Conservation (phyloP, 345 rosid species). For the Pistacia atlantica region DNA sequence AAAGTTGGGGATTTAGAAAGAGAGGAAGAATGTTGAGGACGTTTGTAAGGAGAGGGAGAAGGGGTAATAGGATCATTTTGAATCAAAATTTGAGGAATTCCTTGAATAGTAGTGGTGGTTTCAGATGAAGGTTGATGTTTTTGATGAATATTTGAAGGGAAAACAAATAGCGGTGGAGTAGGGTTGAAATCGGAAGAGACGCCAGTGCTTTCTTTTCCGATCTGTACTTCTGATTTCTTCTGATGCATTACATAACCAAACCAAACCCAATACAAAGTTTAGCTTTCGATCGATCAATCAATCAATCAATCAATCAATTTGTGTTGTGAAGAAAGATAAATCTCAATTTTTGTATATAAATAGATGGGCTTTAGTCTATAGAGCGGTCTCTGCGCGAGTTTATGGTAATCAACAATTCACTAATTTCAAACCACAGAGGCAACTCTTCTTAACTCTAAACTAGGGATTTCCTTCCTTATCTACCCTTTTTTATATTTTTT, state of each 20-base stretch:
- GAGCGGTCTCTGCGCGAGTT: constrained; percentile 31
- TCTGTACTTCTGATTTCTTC: constrained; percentile 97
- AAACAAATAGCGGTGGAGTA: constrained; percentile 49
- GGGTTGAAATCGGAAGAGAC: constrained; percentile 97
- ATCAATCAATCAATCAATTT: neutral
- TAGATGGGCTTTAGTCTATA: neutral
- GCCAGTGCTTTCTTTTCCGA: constrained; percentile 99
- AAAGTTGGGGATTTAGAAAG: constrained; percentile 58
- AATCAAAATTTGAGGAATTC: constrained; percentile 13
- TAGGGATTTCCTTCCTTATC: neutral
- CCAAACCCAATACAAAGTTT: neutral
- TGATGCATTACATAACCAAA: constrained; percentile 84
- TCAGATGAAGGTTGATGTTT: constrained; percentile 13
- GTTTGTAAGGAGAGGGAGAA: constrained; percentile 60
- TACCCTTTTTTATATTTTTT: neutral
- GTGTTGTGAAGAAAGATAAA: neutral
- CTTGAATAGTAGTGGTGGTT: neutral
- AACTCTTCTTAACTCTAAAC: neutral
- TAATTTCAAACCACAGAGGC: constrained; percentile 26
- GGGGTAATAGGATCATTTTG: constrained; percentile 55
- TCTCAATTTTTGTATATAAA: constrained; percentile 1
- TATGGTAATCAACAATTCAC: constrained; percentile 18
- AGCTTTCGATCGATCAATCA: neutral
- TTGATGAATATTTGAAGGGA: constrained; percentile 28
- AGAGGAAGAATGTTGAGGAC: constrained; percentile 54